These are phyloP conservation scores for Lipomyces spencermartinsiae DNA, from an alignment of 805 yeast species.

Conservation along the genomic window DNA sequence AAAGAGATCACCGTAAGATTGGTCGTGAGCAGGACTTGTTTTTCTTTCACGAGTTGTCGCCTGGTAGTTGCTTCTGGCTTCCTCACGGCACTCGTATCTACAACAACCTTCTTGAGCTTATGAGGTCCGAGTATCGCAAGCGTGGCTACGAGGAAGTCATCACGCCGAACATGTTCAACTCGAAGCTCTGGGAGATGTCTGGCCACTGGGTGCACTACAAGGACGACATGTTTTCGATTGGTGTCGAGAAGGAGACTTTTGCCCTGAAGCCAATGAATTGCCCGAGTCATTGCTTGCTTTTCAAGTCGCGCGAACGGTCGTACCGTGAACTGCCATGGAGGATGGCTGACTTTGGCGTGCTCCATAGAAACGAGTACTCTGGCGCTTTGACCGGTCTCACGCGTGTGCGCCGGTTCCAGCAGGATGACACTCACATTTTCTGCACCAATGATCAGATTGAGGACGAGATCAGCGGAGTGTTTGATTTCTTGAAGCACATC, in stretches of 20 bases:
- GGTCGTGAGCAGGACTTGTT: conserved; percentile 97
- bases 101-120: conserved; percentile 78
- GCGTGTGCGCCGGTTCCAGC: conserved; percentile 92
- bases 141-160: conserved; percentile 98
- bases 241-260: conserved; percentile 92
- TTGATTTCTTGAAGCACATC: conserved; percentile 74
- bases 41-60: conserved; percentile 94
- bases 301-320: conserved; percentile 74
- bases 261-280: conserved; percentile 90
- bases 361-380: conserved; percentile 93
- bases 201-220: conserved; percentile 99
- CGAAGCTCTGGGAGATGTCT: conserved; percentile 97
- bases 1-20: conserved; percentile 89
- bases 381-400: conserved; percentile 94
- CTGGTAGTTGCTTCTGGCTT: conserved; percentile 98
- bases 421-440: conserved; percentile 97
- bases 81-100: conserved; percentile 99
- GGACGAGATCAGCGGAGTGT: conserved; percentile 71
- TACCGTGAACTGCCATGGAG: conserved; percentile 87
- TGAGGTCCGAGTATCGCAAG: conserved; percentile 83
- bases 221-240: conserved; percentile 96
- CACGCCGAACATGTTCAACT: conserved; percentile 98
- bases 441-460: conserved; percentile 80
- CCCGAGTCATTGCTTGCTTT: conserved; percentile 83
- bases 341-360: conserved; percentile 84